Evolutionary conservation across 2,329 filamentous ascomycete genomes (phyloP).

Genomic region (Ophiocordyceps unilateralis): DNA sequence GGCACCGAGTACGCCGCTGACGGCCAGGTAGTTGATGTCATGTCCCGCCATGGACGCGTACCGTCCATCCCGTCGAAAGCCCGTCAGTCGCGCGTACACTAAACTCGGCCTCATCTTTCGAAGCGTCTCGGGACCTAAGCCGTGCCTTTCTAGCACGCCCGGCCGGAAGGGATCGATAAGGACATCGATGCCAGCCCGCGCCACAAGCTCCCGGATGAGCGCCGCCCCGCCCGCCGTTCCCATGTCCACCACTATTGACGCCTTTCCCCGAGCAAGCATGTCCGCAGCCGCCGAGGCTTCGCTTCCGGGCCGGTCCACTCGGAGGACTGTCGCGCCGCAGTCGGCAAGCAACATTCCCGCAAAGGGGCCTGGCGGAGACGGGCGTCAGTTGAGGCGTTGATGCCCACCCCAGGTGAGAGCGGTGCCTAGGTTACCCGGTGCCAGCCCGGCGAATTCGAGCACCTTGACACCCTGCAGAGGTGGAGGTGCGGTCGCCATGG

Average conservation of each 20-base stretch:
- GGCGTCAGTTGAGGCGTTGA: background rate
- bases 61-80: constrained; percentile 72
- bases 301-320: constrained; percentile 52
- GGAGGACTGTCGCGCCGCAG: constrained; percentile 73
- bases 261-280: constrained; percentile 63
- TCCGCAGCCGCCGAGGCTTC: constrained; percentile 38
- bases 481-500: constrained; percentile 6
- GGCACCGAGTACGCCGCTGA: constrained; percentile 62
- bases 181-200: constrained; percentile 59
- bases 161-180: constrained; percentile 90
- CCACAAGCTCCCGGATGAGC: constrained; percentile 50
- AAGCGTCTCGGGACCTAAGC: constrained; percentile 55
- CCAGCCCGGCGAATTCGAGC: constrained; percentile 42
- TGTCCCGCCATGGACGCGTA: constrained; percentile 84
- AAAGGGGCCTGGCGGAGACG: constrained; percentile 49
- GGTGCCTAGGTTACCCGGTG: constrained; percentile 31
- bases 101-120: constrained; percentile 53
- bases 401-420: no score
- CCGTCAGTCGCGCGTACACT: constrained; percentile 74
- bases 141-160: constrained; percentile 72
- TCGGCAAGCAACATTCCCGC: constrained; percentile 79
- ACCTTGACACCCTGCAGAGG: constrained; percentile 35
- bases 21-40: constrained; percentile 91
- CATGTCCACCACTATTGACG: constrained; percentile 64
- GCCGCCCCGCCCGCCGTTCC: constrained; percentile 46